Evolutionary conservation across 2,329 filamentous ascomycete species (phyloP).

Genomic region (Curvularia sp.): DNA sequence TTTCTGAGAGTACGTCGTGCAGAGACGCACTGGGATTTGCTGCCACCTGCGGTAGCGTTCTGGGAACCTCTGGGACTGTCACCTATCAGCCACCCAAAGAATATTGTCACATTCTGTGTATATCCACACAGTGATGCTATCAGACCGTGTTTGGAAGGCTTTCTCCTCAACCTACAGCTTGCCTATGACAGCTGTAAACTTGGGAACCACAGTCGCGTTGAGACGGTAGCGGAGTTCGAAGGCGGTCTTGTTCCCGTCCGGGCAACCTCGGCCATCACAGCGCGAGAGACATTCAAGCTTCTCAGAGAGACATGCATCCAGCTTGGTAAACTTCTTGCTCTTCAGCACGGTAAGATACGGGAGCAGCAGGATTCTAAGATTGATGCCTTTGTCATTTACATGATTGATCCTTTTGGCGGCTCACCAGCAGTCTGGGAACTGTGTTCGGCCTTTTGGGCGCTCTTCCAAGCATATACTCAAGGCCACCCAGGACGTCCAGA

Average conservation of each 20-base stretch:
- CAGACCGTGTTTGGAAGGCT: constrained; percentile 65
- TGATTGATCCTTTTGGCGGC: constrained; percentile 72
- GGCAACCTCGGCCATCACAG: constrained; percentile 23
- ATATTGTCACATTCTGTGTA: constrained; percentile 73
- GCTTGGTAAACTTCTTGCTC: constrained; percentile 52
- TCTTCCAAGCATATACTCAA: constrained; percentile 69
- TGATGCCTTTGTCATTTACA: constrained; percentile 71
- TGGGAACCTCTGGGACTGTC: constrained; percentile 83
- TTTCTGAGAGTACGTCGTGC: constrained; percentile 75
- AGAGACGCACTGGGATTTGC: constrained; percentile 72
- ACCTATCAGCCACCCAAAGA: constrained; percentile 74
- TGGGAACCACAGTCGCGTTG: constrained; percentile 65
- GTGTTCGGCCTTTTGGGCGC: constrained; percentile 74
- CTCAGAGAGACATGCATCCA: constrained; percentile 49
- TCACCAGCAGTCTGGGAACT: constrained; percentile 69
- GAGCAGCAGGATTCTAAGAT: constrained; percentile 59
- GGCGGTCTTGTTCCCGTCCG: constrained; percentile 45
- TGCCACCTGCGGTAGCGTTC: constrained; percentile 77
- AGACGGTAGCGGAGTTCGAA: constrained; percentile 49
- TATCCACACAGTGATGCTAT: constrained; percentile 72
- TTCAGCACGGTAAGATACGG: constrained; percentile 44
- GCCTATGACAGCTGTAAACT: constrained; percentile 78
- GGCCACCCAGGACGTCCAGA: constrained; percentile 55
- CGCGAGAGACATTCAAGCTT: constrained; percentile 39
- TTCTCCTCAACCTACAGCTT: constrained; percentile 72